Evolutionary conservation across 306 rosid species (phyloP).

Genomic region (Cicer judaicum): DNA sequence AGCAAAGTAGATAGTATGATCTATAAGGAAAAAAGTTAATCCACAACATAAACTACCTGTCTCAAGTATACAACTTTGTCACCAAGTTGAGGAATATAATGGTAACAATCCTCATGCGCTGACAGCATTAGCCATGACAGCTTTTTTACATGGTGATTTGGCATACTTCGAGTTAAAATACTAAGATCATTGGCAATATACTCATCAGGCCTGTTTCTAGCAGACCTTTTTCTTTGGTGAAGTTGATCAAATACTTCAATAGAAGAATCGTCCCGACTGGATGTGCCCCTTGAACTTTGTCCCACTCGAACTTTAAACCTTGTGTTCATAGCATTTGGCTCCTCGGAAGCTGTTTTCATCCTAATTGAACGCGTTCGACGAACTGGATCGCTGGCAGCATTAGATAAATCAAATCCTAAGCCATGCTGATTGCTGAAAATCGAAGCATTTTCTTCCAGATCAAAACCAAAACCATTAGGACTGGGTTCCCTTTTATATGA

Average conservation of each 20-base stretch:
- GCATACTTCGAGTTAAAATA: conserved; percentile 50
- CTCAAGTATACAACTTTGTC: conserved; percentile 85
- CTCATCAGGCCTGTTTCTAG: conserved; percentile 49
- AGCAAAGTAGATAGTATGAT: conserved; percentile 33
- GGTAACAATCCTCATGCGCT: conserved; percentile 68
- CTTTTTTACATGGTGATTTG: conserved; percentile 54
- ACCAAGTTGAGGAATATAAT: conserved; percentile 89
- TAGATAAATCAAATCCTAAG: conserved; percentile 46
- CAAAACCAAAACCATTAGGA: conserved; percentile 54
- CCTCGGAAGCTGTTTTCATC: conserved; percentile 57
- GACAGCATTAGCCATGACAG: conserved; percentile 79
- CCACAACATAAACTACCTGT: conserved; percentile 59
- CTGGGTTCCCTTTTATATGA: conserved; percentile 44
- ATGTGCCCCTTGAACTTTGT: conserved; percentile 50
- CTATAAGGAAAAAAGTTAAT: conserved; percentile 3
- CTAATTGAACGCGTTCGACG: conserved; percentile 62
- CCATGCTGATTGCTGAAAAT: conserved; percentile 38
- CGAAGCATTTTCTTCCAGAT: conserved; percentile 50
- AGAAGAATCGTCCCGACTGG: conserved; percentile 54
- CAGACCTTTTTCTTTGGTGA: conserved; percentile 59
- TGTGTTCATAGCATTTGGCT: conserved; percentile 45
- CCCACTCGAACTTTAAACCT: conserved; percentile 52
- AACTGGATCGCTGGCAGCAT: conserved; percentile 50
- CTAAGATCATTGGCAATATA: conserved; percentile 45
- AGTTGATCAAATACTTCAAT: conserved; percentile 46